Conservation (phyloP, 2,329 filamentous ascomycete species). For the Botrytis pseudocinerea region DNA sequence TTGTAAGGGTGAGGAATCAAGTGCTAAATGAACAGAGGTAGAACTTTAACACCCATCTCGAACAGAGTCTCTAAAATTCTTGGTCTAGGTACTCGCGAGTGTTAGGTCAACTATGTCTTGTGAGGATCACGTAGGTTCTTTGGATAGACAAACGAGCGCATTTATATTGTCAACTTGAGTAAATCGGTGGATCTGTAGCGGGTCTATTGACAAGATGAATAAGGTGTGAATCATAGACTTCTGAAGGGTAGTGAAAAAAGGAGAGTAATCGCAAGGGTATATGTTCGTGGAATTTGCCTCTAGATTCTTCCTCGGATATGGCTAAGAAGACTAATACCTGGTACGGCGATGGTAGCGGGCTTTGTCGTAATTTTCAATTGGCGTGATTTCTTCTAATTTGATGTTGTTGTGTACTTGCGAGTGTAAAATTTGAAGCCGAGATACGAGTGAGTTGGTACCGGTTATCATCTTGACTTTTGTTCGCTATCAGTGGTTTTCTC, state of each 20-base stretch:
- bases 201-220: background rate
- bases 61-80: background rate
- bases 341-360: too few species aligned
- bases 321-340: too few species aligned
- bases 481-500: background rate
- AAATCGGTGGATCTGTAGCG: background rate
- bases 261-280: background rate
- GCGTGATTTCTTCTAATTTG: background rate
- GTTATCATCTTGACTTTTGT: background rate
- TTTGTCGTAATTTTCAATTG: background rate
- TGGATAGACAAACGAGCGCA: background rate
- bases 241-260: too few species aligned
- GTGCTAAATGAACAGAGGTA: background rate
- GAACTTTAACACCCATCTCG: background rate
- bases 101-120: background rate
- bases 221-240: background rate
- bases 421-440: background rate
- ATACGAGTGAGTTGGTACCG: background rate
- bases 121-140: fast-evolving
- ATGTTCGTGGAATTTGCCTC: background rate
- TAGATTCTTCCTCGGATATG: background rate
- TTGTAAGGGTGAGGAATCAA: background rate
- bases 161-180: background rate
- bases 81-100: background rate
- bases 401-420: background rate